phyloP scores from a whole-genome alignment of 768 basidiomycete species.

The Auricularia sp. region DNA sequence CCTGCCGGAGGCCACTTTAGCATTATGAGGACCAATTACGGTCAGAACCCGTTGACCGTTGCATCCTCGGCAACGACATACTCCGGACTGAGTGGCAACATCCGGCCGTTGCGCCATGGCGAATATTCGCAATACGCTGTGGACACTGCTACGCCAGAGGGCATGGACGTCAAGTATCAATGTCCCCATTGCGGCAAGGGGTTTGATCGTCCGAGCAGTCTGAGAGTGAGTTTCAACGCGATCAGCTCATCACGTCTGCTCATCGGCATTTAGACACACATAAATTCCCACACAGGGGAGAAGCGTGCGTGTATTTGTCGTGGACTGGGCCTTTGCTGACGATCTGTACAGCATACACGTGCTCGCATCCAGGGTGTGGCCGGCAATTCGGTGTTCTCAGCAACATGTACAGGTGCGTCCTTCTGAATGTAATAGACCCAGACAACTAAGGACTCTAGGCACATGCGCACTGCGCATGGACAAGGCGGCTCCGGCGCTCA shows the following conservation, averaged over 20 bases:
- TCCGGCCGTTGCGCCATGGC: background rate
- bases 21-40: background rate
- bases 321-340: conserved; percentile 1
- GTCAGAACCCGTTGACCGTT: background rate
- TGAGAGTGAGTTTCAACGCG: conserved; percentile 20
- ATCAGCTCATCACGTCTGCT: background rate
- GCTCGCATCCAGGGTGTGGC: conserved; percentile 63
- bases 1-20: background rate
- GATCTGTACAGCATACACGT: conserved; percentile 50
- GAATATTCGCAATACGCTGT: conserved; percentile 1
- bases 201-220: conserved; percentile 60
- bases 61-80: background rate
- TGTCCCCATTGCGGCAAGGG: conserved; percentile 46
- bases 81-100: background rate
- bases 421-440: too few relatives aligned
- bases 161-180: conserved; percentile 13
- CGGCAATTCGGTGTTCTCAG: conserved; percentile 76
- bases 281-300: conserved; percentile 58
- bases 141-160: background rate
- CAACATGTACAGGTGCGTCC: conserved; percentile 53
- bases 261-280: conserved; percentile 32
- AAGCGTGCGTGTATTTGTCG: conserved; percentile 37
- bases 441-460: conserved; percentile 13
- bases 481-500: background rate
- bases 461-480: conserved; percentile 16